These are phyloP conservation scores for Xylaria nigripes DNA, from an alignment of 495 filamentous ascomycete genomes.

Conservation along the genomic window DNA sequence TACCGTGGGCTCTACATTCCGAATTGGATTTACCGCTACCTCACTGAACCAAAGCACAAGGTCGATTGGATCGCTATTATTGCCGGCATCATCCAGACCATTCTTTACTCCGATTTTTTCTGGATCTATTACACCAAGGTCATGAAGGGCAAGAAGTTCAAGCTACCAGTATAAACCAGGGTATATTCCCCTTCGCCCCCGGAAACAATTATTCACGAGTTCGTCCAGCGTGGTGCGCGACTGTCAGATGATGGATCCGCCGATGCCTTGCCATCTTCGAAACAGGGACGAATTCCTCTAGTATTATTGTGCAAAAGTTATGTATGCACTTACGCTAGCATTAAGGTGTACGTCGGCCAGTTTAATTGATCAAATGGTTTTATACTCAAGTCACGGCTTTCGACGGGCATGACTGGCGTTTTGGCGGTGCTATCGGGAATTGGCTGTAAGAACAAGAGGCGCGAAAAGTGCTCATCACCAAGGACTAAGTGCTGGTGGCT, in stretches of 20 bases:
- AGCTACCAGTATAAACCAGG: constrained; percentile 60
- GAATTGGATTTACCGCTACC: constrained; percentile 92
- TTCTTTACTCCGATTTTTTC: constrained; percentile 98
- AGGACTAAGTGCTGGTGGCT: constrained; percentile 1
- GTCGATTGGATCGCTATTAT: constrained; percentile 75
- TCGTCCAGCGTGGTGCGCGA: background rate
- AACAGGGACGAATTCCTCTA: background rate
- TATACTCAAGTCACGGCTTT: constrained; percentile 20
- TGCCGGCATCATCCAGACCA: constrained; percentile 84
- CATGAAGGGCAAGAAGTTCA: constrained; percentile 82
- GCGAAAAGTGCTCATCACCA: constrained; percentile 6
- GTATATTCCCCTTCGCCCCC: background rate
- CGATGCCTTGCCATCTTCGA: background rate
- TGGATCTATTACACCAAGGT: constrained; percentile 98
- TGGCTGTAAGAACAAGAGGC: constrained; percentile 7
- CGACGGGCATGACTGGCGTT: constrained; percentile 27
- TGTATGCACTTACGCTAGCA: constrained; percentile 44
- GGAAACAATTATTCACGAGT: background rate
- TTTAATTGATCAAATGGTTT: constrained; percentile 5
- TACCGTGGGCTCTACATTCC: constrained; percentile 96
- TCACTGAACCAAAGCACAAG: constrained; percentile 54
- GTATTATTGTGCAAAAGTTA: background rate
- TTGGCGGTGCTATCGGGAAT: constrained; percentile 15
- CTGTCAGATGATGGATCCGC: background rate
- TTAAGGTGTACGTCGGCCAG: constrained; percentile 71